Conservation (phyloP, 192 early-diverging fungal genomes). For the Linnemannia hyalina region DNA sequence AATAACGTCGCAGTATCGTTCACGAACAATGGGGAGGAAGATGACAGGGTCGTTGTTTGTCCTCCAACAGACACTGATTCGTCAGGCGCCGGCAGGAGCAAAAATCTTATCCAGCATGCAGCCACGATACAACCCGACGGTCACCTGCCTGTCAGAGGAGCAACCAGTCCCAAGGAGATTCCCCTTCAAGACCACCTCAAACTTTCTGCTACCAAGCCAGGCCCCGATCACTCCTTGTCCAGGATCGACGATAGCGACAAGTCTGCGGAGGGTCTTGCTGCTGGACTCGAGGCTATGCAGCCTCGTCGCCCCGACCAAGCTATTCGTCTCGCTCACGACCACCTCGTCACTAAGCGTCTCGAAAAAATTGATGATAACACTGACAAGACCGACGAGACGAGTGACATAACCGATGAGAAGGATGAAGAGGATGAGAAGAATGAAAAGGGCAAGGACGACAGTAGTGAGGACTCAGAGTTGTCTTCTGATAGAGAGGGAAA, state of each 20-base stretch:
- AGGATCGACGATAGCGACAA: conserved; percentile 9
- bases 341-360: background rate
- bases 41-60: background rate
- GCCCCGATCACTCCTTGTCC: conserved; percentile 3
- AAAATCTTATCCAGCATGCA: background rate
- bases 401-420: background rate
- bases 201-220: conserved; percentile 17
- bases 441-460: background rate
- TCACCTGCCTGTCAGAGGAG: background rate
- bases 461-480: background rate
- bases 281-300: conserved; percentile 20
- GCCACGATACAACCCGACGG: background rate
- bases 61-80: background rate
- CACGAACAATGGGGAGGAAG: background rate
- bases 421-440: background rate
- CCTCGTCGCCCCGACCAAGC: background rate
- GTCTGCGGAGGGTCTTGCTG: conserved; percentile 18
- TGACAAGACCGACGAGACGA: background rate
- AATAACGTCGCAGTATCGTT: background rate
- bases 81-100: background rate
- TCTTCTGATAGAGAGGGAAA: background rate
- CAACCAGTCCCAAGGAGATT: background rate
- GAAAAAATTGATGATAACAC: background rate
- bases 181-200: background rate
- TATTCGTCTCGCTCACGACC: background rate